Evolutionary conservation across 225 moss, liverwort and hornwort species (phyloP), one percentile per base, ranked within the genome.

Genomic region (Anthoceros angustus): DNA sequence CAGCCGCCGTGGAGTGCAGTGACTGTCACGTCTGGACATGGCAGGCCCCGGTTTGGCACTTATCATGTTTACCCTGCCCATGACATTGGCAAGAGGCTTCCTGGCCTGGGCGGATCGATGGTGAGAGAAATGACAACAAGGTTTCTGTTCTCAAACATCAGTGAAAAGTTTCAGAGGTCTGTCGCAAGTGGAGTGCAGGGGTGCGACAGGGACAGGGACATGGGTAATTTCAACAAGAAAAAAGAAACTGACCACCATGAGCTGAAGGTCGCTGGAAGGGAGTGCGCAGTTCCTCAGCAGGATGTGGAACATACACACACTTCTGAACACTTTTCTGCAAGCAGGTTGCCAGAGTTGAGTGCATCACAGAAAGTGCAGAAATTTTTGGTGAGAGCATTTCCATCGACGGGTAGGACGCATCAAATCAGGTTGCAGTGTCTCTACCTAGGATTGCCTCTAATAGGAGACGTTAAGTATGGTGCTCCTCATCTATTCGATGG

Each of bases 341-440:
- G 12, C 2, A 11, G 12, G 16, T 11, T 46, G 45, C 16, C 11
- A 11, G 45, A 46, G 2, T 11, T 46, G 38, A 64, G 25, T 70
- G 9, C 10, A 42, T 40, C 32, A 40, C 63, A 39, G 41, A 42
- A 24, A 43, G 64, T 40, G 25, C 76, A 72, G 42, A 77, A 88
- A 66, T 67, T 73, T 64, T 77, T 88, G 64, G 74, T 95, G 63
- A 88, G 90, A 61, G 95, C 95, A 11, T 77, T 84, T 78, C 91
- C 95, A 42, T 67, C 82, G 67, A 95, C 95, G n/a, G 95, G 91
- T 67, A 82, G 95, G 77, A 95, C 95, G 26, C 95, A 95, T 77
- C 95, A 95, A 77, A 88, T 95, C 61, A 85, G 95, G 26, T 74
- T 95, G 70, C 95, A 95, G 50, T 91, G 91, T 64, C 90, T 86